A percentile compares a stretch with the other conserved stretches of the same genome.
Conservation (phyloP, 2,329 filamentous ascomycete species). For the Claviceps citrina region DNA sequence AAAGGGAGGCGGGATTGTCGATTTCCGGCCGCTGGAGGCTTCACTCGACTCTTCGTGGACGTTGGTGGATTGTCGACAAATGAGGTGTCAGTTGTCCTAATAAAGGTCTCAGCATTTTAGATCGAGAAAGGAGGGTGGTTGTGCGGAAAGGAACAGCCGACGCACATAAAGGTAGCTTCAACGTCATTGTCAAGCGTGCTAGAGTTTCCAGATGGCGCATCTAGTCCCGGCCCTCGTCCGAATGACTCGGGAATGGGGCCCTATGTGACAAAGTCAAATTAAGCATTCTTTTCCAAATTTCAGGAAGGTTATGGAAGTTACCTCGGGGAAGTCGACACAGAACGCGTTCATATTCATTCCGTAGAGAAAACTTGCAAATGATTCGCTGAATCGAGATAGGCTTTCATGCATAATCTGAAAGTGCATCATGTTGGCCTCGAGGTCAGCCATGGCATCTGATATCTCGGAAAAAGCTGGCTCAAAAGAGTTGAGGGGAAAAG, state of each 20-base stretch:
- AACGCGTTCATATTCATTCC: slow-evolving; percentile 98
- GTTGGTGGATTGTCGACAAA: slow-evolving; percentile 71
- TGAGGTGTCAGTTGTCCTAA: slow-evolving; percentile 75
- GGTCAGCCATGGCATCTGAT: slow-evolving; percentile 81
- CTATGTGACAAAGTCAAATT: slow-evolving; percentile 25
- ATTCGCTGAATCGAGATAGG: slow-evolving; percentile 82
- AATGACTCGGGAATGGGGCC: slow-evolving; percentile 77
- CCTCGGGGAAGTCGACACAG: slow-evolving; percentile 94
- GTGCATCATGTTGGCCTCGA: slow-evolving; percentile 96
- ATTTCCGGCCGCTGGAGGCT: slow-evolving; percentile 26
- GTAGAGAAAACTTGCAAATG: slow-evolving; percentile 88
- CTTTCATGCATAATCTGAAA: slow-evolving; percentile 95
- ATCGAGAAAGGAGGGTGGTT: slow-evolving; percentile 7
- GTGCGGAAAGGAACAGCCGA: slow-evolving; percentile 5
- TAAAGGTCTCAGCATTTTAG: background rate
- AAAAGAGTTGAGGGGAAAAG: slow-evolving; percentile 62
- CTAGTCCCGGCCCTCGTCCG: slow-evolving; percentile 44
- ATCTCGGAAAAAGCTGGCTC: slow-evolving; percentile 89
- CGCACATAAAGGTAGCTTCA: slow-evolving; percentile 76
- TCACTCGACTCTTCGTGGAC: slow-evolving; percentile 34
- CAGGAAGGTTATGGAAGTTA: slow-evolving; percentile 21
- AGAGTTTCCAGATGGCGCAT: slow-evolving; percentile 24
- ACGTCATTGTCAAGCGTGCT: slow-evolving; percentile 27
- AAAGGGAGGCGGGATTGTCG: slow-evolving; percentile 34
- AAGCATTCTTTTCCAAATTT: background rate